Percentiles rank a stretch among this genome's conserved stretches.
Conservation (phyloP, 441 rosid genomes). For the Pelargonium australe region DNA sequence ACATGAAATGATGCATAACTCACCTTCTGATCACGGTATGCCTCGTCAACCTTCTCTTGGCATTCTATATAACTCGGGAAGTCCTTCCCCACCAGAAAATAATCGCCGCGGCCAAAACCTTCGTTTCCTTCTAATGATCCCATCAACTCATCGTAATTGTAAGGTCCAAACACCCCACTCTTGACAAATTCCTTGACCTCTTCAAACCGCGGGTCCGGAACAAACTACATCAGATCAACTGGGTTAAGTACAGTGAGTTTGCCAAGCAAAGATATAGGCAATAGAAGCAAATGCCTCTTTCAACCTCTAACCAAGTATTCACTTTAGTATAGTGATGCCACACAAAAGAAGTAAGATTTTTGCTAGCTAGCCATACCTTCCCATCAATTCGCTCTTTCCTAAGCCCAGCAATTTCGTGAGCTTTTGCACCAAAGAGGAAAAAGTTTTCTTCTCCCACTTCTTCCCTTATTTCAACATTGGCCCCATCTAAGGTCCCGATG, state of each 20-base stretch:
- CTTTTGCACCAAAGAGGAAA: slow-evolving; percentile 91
- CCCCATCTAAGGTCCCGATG: slow-evolving; percentile 95
- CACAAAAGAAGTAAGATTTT: not conserved
- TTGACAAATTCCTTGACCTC: slow-evolving; percentile 66
- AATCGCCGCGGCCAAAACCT: slow-evolving; percentile 83
- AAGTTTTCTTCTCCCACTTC: slow-evolving; percentile 94
- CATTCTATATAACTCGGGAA: slow-evolving; percentile 86
- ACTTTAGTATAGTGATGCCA: no score
- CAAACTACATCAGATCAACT: slow-evolving; percentile 42
- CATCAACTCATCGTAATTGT: slow-evolving; percentile 58
- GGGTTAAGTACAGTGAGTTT: slow-evolving; percentile 6
- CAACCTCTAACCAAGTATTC: not conserved
- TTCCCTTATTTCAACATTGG: slow-evolving; percentile 89
- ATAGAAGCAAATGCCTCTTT: not conserved
- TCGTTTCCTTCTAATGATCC: slow-evolving; percentile 89
- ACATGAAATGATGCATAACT: slow-evolving; percentile 12
- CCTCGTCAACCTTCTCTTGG: slow-evolving; percentile 79
- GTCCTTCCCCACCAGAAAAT: slow-evolving; percentile 93
- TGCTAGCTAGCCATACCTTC: slow-evolving; percentile 40
- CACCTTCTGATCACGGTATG: slow-evolving; percentile 70
- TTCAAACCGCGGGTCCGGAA: slow-evolving; percentile 77
- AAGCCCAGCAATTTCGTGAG: slow-evolving; percentile 72
- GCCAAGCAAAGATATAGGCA: not conserved
- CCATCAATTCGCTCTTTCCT: slow-evolving; percentile 84
- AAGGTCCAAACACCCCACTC: slow-evolving; percentile 72